Base-by-base conservation (phyloP, 1,284 basidiomycete species). In the Chalciporus piperatoides region DNA sequence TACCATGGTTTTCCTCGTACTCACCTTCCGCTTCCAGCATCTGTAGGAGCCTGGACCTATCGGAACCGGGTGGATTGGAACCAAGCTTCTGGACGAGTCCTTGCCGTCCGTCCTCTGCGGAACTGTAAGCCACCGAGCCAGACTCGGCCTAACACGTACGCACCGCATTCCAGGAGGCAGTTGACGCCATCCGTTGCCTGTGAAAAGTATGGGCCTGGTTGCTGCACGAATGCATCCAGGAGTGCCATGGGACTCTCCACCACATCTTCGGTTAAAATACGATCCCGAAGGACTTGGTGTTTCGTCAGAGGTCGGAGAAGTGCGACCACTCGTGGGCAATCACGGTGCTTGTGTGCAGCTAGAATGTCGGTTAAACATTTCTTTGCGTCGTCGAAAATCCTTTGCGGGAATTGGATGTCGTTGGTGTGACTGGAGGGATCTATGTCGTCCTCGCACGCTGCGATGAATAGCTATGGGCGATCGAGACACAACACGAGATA, bases 101-200 rank as follows among this genome's bases (percentile, higher is more conserved):
- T 11, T 21, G 2, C 3, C 36, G 53, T 2, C 51, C 59, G 3
- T 53, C 44, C 35, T 51, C 61, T 64, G 10, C 43, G 0, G 5
- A n/a, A 9, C 12, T 4, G 24, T 59, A 1, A 59, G 39, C 8
- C 1, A 27, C 8, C 17, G 6, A 12, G 3, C 21, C 6, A 32
- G 7, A 35, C 24, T 6, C 32, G 4, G 4, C 21, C 21, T 23
- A 10, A 25, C 28, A 23, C 0, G 10, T n/a, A 52, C 56, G 27
- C 9, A 67, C 62, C 49, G 10, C 49, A 63, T 11, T 55, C 45
- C 45, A 63, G 24, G 3, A 68, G n/a, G 37, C 49, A 56, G 2
- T n/a, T 44, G 36, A 63, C n/a, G 3, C 57, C 54, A 1, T 63
- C 52, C 61, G 66, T 63, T 6, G 44, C 57, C 11, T 54, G 52